phyloP scores from a whole-genome alignment of 164 flowering plant species.

The Platanus orientalis region DNA sequence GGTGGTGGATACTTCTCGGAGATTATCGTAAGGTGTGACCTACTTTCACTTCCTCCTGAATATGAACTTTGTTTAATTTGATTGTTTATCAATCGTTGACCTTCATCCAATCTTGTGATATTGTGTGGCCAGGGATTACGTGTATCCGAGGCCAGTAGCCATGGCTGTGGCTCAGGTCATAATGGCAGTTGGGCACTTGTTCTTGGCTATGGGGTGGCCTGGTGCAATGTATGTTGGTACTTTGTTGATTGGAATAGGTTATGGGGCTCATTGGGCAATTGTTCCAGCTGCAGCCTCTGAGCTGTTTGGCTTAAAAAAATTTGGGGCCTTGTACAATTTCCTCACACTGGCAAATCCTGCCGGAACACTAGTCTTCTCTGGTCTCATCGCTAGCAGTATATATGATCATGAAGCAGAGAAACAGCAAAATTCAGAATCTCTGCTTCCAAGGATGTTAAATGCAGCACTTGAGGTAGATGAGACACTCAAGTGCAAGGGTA shows the following conservation, averaged over 20 bases:
- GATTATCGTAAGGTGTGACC: slow-evolving; percentile 62
- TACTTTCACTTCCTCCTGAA: background rate
- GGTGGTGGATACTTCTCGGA: slow-evolving; percentile 98
- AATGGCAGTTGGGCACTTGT: slow-evolving; percentile 44
- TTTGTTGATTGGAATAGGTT: slow-evolving; percentile 45
- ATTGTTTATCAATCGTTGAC: background rate
- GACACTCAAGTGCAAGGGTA: slow-evolving; percentile 31
- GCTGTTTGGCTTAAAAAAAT: slow-evolving; percentile 55
- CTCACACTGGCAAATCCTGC: slow-evolving; percentile 40
- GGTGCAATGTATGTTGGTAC: slow-evolving; percentile 43
- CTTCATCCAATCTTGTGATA: too few species aligned
- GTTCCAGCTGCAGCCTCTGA: slow-evolving; percentile 57
- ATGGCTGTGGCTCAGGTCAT: slow-evolving; percentile 41
- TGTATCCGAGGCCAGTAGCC: slow-evolving; percentile 51
- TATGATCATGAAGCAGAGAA: slow-evolving; percentile 49
- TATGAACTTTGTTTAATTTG: background rate
- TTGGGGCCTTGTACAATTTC: slow-evolving; percentile 55
- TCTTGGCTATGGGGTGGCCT: slow-evolving; percentile 41
- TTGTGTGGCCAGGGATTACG: slow-evolving; percentile 27
- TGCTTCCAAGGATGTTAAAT: background rate
- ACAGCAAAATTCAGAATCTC: slow-evolving; percentile 11
- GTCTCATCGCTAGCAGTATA: slow-evolving; percentile 46
- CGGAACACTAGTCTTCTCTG: slow-evolving; percentile 49
- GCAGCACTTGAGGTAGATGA: slow-evolving; percentile 8
- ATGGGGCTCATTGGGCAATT: slow-evolving; percentile 63